Base-by-base conservation (phyloP, 1,139 yeast genomes). In the Candida smagusa region DNA sequence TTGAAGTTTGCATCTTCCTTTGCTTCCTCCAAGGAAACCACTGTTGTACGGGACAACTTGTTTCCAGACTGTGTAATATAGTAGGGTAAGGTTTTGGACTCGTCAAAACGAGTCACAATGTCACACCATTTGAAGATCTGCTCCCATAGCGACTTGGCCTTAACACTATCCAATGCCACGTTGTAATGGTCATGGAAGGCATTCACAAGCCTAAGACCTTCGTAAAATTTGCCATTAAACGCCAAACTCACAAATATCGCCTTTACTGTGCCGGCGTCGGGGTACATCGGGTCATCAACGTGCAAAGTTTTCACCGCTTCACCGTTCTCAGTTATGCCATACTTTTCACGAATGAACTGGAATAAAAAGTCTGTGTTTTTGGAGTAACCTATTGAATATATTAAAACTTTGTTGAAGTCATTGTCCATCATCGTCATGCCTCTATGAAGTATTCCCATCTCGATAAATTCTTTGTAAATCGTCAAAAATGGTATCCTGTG, bases 71-170 rank as follows among this genome's bases (percentile, higher is more conserved):
- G 50, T 39, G 47, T 55, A 36, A 68, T 41, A 38, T 49, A 69
- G 35, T 49, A 50, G 22, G 50, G 47, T 25, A 68, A 52, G 8
- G 68, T 62, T 26, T 50, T 49, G 12, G 53, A 49, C 33, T 58
- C 58, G 26, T 58, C 55, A 41, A 39, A 67, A 34, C 33, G 38
- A 19, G 50, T 47, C 22, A 41, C 25, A 5, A 55, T 44, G 39
- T 68, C 65, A 36, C 66, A 59, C 72, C 73, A 66, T 35, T 54
- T 54, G 47, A 69, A 61, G 1, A 67, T 44, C 31, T 52, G 56
- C 40, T 60, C 67, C 74, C 74, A 70, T 40, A 70, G 61, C 4
- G 49, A 40, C 36, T 53, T 56, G 13, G 66, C 42, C 3, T 44
- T 36, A 2, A 39, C 40, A 4, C 45, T 40, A 8, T 52, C 36